Base-by-base conservation (phyloP, 108 stramenopile species). In the Fragilaria crotonensis region DNA sequence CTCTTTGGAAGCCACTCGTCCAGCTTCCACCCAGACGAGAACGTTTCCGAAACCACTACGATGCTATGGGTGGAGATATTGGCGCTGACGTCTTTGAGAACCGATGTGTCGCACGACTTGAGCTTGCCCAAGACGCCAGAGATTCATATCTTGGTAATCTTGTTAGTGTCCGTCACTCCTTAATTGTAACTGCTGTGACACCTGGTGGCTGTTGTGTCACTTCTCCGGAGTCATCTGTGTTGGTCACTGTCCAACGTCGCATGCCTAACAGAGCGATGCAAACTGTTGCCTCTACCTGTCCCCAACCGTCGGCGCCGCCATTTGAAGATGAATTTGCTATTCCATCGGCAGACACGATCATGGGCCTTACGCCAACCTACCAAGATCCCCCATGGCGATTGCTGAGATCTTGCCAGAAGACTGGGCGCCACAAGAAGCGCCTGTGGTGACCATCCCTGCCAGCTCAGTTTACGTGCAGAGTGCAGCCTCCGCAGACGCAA, bases 141-240 rank as follows among this genome's bases (percentile, higher is more conserved):
- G 51, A 60, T 21, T 31, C 52, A 1, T 68, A 60, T 33, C 11
- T 20, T 25, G 67, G 67, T 4, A 26, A 33, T 29, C 25, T 68
- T 9, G 9, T 68, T 19, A n/a, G 32, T 20, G 67, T 68, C 21
- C 48, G 29, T 3, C 67, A 68, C 45, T 33, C 50, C 3, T 20
- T 68, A 9, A 44, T 54, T 17, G 52, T 68, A 1, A 51, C 33
- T 0, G 52, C 33, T 1, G 41, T 44, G 5, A 68, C 52, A 31
- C 21, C 47, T 3, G 66, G 66, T 36, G 31, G 47, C 18, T 60
- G 32, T 33, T 45, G 21, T 14, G 33, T 32, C 28, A 54, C 52
- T 36, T 52, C 45, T 2, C 67, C 67, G 21, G 59, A 68, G 31
- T 68, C 67, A 3, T 31, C 52, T 29, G 27, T 32, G 2, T 29